Conservation (phyloP, 164 flowering plant species). For the Stephania yunnanensis region DNA sequence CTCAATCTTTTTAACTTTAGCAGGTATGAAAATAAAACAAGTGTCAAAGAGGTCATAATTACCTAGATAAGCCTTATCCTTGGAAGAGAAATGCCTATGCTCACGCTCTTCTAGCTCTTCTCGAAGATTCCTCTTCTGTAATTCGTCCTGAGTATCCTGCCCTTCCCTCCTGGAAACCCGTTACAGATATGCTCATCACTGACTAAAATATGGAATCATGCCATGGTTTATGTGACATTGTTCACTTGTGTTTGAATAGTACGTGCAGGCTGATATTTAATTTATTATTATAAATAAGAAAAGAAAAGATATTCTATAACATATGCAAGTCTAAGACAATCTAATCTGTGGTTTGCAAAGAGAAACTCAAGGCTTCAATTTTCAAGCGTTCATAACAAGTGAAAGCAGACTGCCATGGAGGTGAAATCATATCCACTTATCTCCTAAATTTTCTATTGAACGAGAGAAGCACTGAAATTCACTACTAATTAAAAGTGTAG, state of each 20-base stretch:
- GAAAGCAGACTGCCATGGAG: no score
- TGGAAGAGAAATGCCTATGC: constrained; percentile 82
- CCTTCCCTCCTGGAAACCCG: constrained; percentile 67
- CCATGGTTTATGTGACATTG: not conserved
- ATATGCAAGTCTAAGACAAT: no score
- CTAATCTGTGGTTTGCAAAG: no score
- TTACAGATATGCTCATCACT: not conserved
- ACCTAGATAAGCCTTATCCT: constrained; percentile 47
- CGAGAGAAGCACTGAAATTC: no score
- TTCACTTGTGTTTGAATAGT: no score
- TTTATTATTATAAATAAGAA: not conserved
- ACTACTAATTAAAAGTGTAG: no score
- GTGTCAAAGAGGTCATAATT: not conserved
- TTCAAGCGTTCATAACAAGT: no score
- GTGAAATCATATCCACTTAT: no score
- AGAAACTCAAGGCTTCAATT: no score
- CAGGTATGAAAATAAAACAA: not conserved
- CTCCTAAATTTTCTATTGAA: no score
- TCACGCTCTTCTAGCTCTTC: constrained; percentile 91
- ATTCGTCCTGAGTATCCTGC: constrained; percentile 87
- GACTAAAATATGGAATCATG: not conserved
- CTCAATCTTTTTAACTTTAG: no score
- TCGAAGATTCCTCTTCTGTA: constrained; percentile 80
- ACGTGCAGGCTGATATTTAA: not conserved
- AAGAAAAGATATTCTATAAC: not conserved